Evolutionary conservation across 495 filamentous ascomycete species (phyloP), one percentile per base, ranked within the genome.

Genomic region (Rhypophila decipiens): DNA sequence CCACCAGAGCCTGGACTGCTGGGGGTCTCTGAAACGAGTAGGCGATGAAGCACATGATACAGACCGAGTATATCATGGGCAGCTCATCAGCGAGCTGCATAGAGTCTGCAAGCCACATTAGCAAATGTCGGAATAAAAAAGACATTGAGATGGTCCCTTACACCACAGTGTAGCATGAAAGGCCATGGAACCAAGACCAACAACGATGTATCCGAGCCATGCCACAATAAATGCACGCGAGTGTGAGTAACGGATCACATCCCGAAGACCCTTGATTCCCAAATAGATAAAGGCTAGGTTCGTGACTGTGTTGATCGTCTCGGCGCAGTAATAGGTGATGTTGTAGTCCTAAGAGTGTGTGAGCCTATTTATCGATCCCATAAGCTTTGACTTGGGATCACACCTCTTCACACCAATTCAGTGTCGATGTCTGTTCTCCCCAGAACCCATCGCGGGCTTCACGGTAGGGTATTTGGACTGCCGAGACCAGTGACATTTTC

Each of bases 21-120:
- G 58, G 54, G 4, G 87, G 71, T 49, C 76, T 74, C 4, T 73
- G 78, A 66, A 91, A 86, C 9, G 85, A 82, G 63, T 96, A 93
- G 17, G 87, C 86, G 12, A 88, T 88, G 64, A 85, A 95, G 64
- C 74, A 83, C 47, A 69, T 68, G 85, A 96, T 94, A 53, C 86
- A 94, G 7, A 91, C 94, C 1, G 91, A 96, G 62, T 98, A 97
- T 23, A 98, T 96, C 93, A 97, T 97, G 50, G 84, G 87, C 7
- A 96, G 77, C 67, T 98, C 93, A 58, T 98, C 93, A 27, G 96
- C 85, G 13, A 97, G 80, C 61, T 98, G 93, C 93, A 96, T 96
- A 2, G 90, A 88, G 67, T 98, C 90, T 95, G 55, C 60, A 15
- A 57, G 53, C 33, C 44, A 45, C 15, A 12, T n/a, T n/a, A 10